Conservation (phyloP, 2,329 filamentous ascomycete genomes). For the Hysterium pulicare region DNA sequence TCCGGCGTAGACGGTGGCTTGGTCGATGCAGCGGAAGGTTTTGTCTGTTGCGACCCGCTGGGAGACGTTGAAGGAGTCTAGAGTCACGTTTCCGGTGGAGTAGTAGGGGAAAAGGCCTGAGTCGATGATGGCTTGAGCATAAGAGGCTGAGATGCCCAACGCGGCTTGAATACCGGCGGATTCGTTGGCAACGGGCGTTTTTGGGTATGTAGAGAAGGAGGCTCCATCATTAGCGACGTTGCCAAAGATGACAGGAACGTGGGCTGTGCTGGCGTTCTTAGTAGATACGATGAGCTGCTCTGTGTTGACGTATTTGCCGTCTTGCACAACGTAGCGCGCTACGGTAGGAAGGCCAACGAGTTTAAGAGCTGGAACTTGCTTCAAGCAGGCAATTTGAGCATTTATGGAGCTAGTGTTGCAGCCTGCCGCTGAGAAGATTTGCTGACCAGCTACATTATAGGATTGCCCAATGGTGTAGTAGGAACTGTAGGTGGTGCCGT, state of each 20-base stretch:
- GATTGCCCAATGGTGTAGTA: conserved; percentile 57
- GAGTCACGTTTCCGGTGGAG: conserved; percentile 48
- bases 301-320: conserved; percentile 55
- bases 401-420: conserved; percentile 48
- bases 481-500: conserved; percentile 56
- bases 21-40: conserved; percentile 58
- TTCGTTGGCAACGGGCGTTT: conserved; percentile 41
- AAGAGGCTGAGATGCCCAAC: conserved; percentile 45
- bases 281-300: conserved; percentile 46
- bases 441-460: conserved; percentile 47
- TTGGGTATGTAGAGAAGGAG: conserved; percentile 51
- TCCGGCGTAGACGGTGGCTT: conserved; percentile 56
- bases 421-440: conserved; percentile 51
- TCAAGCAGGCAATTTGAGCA: conserved; percentile 54
- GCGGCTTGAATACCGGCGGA: conserved; percentile 43
- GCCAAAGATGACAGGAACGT: conserved; percentile 57
- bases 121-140: conserved; percentile 31
- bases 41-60: conserved; percentile 57
- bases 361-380: conserved; percentile 43
- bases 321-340: conserved; percentile 56
- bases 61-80: conserved; percentile 56
- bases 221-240: conserved; percentile 54
- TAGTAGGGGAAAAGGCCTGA: conserved; percentile 51
- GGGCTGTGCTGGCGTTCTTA: conserved; percentile 43
- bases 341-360: conserved; percentile 41